phyloP scores from a whole-genome alignment of 257 asterid species.

The Lycium ferocissimum region DNA sequence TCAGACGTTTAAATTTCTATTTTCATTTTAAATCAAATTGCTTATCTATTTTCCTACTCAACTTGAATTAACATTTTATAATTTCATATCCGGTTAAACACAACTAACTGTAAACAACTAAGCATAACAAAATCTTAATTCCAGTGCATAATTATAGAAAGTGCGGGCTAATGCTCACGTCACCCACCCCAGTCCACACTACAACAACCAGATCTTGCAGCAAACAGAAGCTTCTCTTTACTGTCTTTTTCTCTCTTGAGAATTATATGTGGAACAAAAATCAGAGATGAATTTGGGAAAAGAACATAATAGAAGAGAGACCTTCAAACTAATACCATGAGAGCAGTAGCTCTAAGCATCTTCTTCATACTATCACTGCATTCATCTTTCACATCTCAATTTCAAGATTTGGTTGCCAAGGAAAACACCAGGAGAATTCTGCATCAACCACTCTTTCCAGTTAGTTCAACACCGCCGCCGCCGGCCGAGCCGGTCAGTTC shows the following conservation, averaged over 20 bases:
- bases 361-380: conserved; percentile 44
- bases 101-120: not conserved
- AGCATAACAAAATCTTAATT: not conserved
- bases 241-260: conserved; percentile 36
- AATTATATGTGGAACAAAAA: conserved; percentile 25
- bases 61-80: not conserved
- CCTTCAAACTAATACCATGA: conserved; percentile 30
- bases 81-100: not conserved
- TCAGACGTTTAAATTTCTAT: not conserved
- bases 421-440: conserved; percentile 67
- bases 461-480: conserved; percentile 55
- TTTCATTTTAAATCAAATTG: not conserved
- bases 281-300: conserved; percentile 32
- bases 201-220: conserved; percentile 70
- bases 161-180: conserved; percentile 52
- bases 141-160: conserved; percentile 32
- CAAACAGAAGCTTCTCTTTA: conserved; percentile 66
- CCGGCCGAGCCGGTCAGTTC: conserved; percentile 44
- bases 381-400: conserved; percentile 31
- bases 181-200: conserved; percentile 32
- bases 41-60: not conserved
- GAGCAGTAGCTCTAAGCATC: conserved; percentile 50
- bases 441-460: conserved; percentile 83
- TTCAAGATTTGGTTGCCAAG: conserved; percentile 39
- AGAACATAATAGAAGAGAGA: conserved; percentile 7